These are phyloP conservation scores for Termitomyces sp. DNA, from an alignment of 768 basidiomycete genomes.

Conservation along the genomic window DNA sequence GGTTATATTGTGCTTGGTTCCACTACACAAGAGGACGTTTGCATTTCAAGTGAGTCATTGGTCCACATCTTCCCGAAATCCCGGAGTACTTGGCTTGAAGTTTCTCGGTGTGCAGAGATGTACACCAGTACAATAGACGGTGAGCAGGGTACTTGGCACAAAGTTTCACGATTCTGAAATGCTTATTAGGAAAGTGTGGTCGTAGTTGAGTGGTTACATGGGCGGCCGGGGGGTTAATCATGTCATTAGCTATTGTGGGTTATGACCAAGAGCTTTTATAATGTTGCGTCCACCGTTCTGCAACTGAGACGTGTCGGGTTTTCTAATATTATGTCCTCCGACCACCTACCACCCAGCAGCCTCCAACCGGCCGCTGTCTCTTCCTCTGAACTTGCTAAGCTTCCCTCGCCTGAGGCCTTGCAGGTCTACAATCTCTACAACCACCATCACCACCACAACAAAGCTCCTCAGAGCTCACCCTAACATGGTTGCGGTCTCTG, in stretches of 20 bases:
- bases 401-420: slow-evolving; percentile 15
- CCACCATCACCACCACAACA: background rate
- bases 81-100: background rate
- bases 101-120: background rate
- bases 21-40: too few species aligned
- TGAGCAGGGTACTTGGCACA: background rate
- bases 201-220: background rate
- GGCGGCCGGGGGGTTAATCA: slow-evolving; percentile 10
- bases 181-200: background rate
- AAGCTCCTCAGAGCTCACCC: background rate
- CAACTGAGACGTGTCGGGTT: slow-evolving; percentile 1
- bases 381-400: slow-evolving; percentile 9
- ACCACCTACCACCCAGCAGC: background rate
- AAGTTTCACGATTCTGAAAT: background rate
- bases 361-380: slow-evolving; percentile 11
- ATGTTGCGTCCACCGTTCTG: background rate
- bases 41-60: background rate
- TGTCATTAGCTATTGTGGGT: slow-evolving; percentile 7
- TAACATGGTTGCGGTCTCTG: background rate
- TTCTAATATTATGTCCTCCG: slow-evolving; percentile 4
- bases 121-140: background rate
- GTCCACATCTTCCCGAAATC: background rate
- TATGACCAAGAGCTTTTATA: slow-evolving; percentile 4
- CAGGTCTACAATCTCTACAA: slow-evolving; percentile 6
- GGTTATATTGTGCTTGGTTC: background rate